Evolutionary conservation across 768 basidiomycete species (phyloP).

Genomic region (Lentinus brumalis): DNA sequence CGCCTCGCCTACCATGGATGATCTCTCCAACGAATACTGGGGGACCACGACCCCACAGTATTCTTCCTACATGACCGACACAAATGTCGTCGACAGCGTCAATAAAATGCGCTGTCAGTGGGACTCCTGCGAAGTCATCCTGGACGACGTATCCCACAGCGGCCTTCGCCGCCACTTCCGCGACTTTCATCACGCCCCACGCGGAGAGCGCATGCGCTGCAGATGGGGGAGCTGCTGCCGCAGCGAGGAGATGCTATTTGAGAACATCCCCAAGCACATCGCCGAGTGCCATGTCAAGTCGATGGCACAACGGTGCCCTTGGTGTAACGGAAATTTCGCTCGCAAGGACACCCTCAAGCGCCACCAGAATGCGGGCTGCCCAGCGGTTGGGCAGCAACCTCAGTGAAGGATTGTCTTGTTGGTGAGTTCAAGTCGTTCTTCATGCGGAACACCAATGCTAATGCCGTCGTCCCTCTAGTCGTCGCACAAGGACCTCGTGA

Average conservation of each 20-base stretch:
- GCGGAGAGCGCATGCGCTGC: conserved; percentile 1
- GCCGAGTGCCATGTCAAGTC: conserved; percentile 19
- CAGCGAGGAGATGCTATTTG: conserved; percentile 18
- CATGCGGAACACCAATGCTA: too few species aligned
- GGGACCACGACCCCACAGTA: neutral
- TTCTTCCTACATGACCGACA: neutral
- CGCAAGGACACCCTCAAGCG: conserved; percentile 20
- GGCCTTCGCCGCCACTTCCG: conserved; percentile 16
- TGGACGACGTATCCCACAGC: conserved; percentile 11
- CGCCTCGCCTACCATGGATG: too few species aligned
- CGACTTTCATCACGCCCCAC: conserved; percentile 5
- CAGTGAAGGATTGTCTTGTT: neutral
- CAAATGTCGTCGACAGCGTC: neutral
- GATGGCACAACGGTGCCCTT: conserved; percentile 8
- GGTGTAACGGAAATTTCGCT: conserved; percentile 14
- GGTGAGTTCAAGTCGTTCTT: too few species aligned
- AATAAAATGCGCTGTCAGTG: neutral
- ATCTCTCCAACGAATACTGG: too few species aligned
- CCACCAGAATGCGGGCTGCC: conserved; percentile 7
- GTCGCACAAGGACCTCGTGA: too few species aligned
- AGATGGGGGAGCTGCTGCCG: conserved; percentile 13
- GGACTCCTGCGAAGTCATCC: conserved; percentile 2
- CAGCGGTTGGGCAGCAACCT: neutral
- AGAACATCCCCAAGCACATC: conserved; percentile 23
- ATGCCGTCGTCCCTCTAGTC: too few species aligned